Evolutionary conservation across 2,329 filamentous ascomycete genomes (phyloP), one percentile per base, ranked within the genome.

Genomic region (Gnomoniopsis smithogilvyi): DNA sequence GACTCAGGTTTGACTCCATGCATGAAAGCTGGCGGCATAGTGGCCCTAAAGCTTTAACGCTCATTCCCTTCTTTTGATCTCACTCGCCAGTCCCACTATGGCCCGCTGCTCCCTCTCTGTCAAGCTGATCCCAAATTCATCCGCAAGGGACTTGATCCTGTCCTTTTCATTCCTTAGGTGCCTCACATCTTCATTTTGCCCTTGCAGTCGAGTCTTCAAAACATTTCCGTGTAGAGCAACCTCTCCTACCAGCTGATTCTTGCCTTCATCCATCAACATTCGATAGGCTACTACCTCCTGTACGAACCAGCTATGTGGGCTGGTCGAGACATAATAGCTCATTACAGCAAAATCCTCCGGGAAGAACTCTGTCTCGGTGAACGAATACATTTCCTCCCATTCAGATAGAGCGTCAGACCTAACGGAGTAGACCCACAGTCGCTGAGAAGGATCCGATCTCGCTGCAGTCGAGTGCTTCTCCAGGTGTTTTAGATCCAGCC

Each of bases 341-440:
- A 80, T 78, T 61, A 79, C 70, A 59, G 74, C 70, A 55, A 77
- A 81, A 65, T 83, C 80, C 49, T 68, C 70, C 3, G 73, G 69
- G 51, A 79, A 69, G 63, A 79, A 78, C 66, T 82, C 80, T 8
- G 68, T 73, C 56, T 83, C 78, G 4, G 74, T 75, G 64, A 85
- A 85, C 60, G 76, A 78, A 66, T 85, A 84, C 46, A 72, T 73
- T 11, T 77, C 74, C 14, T 68, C 66, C 75, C 80, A 86, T 0
- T 72, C 69, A 8, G 67, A 68, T 0, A 69, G 62, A 10, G 70
- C 54, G 34, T 58, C 66, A 15, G 67, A 65, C 8, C 62, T 67
- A 11, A 66, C 64, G 51, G 70, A 72, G 62, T 74, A 78, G 12
- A 78, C 69, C 76, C 76, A 79, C 34, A 72, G 61, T 8, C 70